Base-by-base conservation (phyloP, 2,329 filamentous ascomycete genomes). In the Alternaria brassicae region DNA sequence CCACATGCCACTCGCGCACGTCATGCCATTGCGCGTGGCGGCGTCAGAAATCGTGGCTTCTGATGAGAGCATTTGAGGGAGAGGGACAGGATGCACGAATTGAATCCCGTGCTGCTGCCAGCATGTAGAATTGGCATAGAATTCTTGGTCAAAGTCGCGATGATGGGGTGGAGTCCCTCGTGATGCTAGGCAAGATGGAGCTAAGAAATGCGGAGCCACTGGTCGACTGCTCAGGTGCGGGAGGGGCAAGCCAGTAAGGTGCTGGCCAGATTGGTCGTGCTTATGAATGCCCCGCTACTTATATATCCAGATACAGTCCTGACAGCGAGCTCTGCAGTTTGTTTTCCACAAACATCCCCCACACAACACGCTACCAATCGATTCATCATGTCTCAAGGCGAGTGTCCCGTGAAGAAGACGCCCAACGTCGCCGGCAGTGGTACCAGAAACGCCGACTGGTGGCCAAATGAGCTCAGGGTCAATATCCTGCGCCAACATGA, bases 401-500 rank as follows among this genome's bases (percentile, higher is more conserved):
- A 77, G 67, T 77, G 75, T 69, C 75, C 75, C 61, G 63, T 75
- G 53, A 73, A 71, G 63, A 60, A 72, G 63, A 60, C 66, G 34
- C 62, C 69, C 67, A 77, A 77, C 60, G 67, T 74, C 62, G 75
- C 66, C 57, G 89, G 89, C 66, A 86, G 85, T 69, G 91, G 90
- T 70, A 90, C 88, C 69, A 81, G 82, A 61, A 91, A 88, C 81
- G 72, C 69, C 54, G 89, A 93, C 82, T 92, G 89, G 88, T 93
- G 90, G 90, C 90, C 91, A 53, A 84, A 88, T 58, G 80, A 84
- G 69, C 79, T 93, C 63, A 85, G 82, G 72, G 82, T 91, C 66
- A 87, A 89, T 80, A 88, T 92, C 71, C 85, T 93, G 53, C 90
- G 90, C 72, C 90, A 92, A 79, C 85, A 91, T 75, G 86, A 84